Evolutionary conservation across 345 rosid species (phyloP).

Genomic region (Gossypium thurberi): DNA sequence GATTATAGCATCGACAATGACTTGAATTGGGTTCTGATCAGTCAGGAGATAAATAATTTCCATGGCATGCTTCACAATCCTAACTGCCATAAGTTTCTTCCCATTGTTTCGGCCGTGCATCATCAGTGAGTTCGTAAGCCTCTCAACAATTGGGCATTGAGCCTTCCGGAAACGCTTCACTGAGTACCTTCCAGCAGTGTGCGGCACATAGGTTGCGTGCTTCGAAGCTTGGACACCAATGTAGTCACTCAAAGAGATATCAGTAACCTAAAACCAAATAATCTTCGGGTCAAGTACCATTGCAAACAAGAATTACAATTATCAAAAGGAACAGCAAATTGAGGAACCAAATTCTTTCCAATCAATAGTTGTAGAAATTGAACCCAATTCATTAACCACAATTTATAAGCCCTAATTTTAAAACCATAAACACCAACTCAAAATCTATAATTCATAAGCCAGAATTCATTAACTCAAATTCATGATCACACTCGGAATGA

Average conservation of each 20-base stretch:
- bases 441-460: too few species aligned
- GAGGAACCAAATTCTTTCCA: not conserved
- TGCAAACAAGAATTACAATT: not conserved
- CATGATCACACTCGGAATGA: not conserved
- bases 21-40: slow-evolving; percentile 83
- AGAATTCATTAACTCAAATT: too few species aligned
- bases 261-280: slow-evolving; percentile 41
- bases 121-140: slow-evolving; percentile 93
- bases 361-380: not conserved
- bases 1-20: slow-evolving; percentile 79
- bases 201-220: slow-evolving; percentile 86
- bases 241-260: slow-evolving; percentile 67
- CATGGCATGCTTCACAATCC: slow-evolving; percentile 83
- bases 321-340: not conserved
- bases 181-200: slow-evolving; percentile 75
- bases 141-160: slow-evolving; percentile 89
- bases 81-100: slow-evolving; percentile 84
- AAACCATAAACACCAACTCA: too few species aligned
- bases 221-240: slow-evolving; percentile 63
- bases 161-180: slow-evolving; percentile 93
- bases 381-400: not conserved
- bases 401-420: not conserved
- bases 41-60: slow-evolving; percentile 83
- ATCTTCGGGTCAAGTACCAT: not conserved
- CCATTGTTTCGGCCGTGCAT: slow-evolving; percentile 81